These are phyloP conservation scores for Ascochyta koolunga DNA, from an alignment of 2,329 filamentous ascomycete genomes.

Conservation along the genomic window DNA sequence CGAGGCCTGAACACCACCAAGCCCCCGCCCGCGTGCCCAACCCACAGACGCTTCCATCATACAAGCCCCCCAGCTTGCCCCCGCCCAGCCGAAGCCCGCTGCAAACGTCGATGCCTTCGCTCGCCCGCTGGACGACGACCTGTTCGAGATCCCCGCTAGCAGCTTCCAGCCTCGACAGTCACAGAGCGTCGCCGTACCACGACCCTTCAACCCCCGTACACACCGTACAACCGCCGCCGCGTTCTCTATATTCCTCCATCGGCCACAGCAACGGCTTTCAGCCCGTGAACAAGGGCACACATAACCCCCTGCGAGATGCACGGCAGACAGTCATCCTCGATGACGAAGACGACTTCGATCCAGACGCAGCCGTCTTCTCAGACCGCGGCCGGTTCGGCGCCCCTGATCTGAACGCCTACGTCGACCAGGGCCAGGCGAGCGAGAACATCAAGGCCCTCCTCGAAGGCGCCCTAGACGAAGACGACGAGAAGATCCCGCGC, in stretches of 20 bases:
- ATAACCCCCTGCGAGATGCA: constrained; percentile 36
- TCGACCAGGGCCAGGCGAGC: constrained; percentile 73
- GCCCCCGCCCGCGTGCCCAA: constrained; percentile 31
- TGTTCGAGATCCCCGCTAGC: constrained; percentile 44
- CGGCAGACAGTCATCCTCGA: constrained; percentile 50
- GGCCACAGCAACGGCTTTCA: constrained; percentile 50
- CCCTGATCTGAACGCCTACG: constrained; percentile 64
- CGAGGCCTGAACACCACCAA: constrained; percentile 59
- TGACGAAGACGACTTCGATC: constrained; percentile 56
- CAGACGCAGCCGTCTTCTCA: constrained; percentile 54
- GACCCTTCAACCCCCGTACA: constrained; percentile 55
- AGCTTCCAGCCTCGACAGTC: constrained; percentile 41
- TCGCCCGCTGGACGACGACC: constrained; percentile 37
- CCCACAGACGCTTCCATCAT: constrained; percentile 20
- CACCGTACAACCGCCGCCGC: constrained; percentile 57
- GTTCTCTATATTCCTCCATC: constrained; percentile 61
- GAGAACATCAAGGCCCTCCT: constrained; percentile 82
- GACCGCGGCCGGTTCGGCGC: constrained; percentile 58
- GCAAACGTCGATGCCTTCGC: constrained; percentile 21
- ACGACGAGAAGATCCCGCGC: constrained; percentile 62
- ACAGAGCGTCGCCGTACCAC: constrained; percentile 52
- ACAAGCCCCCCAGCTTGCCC: constrained; percentile 2
- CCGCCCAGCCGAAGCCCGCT: constrained; percentile 4
- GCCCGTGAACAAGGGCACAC: constrained; percentile 41
- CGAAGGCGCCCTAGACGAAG: constrained; percentile 79